phyloP scores from a whole-genome alignment of 1,139 yeast genomes.

The Blastobotrys apis region DNA sequence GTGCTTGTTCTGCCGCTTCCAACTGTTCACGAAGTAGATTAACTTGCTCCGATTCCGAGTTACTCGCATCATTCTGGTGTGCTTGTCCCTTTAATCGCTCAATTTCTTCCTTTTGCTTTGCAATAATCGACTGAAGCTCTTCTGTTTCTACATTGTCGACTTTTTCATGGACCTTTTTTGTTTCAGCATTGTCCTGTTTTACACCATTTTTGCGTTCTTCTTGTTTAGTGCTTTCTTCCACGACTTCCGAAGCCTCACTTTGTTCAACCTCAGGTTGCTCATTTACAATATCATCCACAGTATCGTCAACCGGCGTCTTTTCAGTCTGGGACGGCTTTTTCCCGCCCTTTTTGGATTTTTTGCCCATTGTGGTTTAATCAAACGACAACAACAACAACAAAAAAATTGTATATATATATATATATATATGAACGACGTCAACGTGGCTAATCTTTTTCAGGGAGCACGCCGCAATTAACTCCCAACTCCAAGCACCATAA shows the following conservation, averaged over 20 bases:
- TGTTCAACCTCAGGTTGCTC: conserved; percentile 1
- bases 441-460: no score
- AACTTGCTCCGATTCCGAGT: conserved; percentile 6
- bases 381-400: no score
- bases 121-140: conserved; percentile 7
- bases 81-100: conserved; percentile 13
- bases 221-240: background rate
- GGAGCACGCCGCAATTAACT: no score
- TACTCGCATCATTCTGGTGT: conserved; percentile 5
- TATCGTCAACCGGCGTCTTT: no score
- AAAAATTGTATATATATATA: background rate
- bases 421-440: no score
- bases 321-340: conserved; percentile 5
- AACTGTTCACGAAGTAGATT: conserved; percentile 37
- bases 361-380: conserved; percentile 11
- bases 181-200: background rate
- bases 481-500: no score
- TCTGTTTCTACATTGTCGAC: conserved; percentile 5
- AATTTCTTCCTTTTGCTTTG: conserved; percentile 17
- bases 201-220: background rate
- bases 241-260: background rate
- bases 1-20: conserved; percentile 46
- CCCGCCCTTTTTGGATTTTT: conserved; percentile 14
- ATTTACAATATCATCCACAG: no score
- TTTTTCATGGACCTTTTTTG: background rate